Conservation (phyloP, 805 yeast species). For the Torulaspora delbrueckii region DNA sequence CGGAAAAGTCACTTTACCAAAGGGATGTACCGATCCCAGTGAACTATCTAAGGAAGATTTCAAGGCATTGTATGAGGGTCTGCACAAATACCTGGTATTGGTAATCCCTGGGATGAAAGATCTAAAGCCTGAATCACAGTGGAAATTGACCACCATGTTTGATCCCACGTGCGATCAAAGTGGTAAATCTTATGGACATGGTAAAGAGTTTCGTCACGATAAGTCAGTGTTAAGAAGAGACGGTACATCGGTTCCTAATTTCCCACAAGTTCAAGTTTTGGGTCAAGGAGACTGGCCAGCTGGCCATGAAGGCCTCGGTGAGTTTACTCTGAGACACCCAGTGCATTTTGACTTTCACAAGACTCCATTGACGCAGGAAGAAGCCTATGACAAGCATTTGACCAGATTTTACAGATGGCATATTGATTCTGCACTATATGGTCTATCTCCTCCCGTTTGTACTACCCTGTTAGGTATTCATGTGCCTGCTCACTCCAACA, state of each 20-base stretch:
- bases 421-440: conserved; percentile 85
- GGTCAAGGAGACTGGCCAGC: conserved; percentile 74
- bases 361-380: conserved; percentile 54
- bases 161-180: conserved; percentile 57
- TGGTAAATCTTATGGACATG: conserved; percentile 76
- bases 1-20: conserved; percentile 60
- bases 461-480: conserved; percentile 80
- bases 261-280: conserved; percentile 86
- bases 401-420: conserved; percentile 93
- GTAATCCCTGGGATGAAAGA: conserved; percentile 69
- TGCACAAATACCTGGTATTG: conserved; percentile 63
- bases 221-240: conserved; percentile 72
- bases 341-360: conserved; percentile 80
- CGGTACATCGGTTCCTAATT: conserved; percentile 70
- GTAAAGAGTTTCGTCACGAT: conserved; percentile 64
- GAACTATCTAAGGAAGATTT: conserved; percentile 62
- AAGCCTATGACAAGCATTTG: conserved; percentile 52
- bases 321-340: conserved; percentile 69
- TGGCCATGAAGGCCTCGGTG: conserved; percentile 52
- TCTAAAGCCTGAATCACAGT: conserved; percentile 70
- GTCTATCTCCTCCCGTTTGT: conserved; percentile 77
- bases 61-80: conserved; percentile 53
- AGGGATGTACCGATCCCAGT: conserved; percentile 69
- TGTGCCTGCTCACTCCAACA: conserved; percentile 66
- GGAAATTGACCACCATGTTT: conserved; percentile 66